These are phyloP conservation scores for Litchi chinensis DNA, from an alignment of 345 rosid genomes.

Conservation along the genomic window DNA sequence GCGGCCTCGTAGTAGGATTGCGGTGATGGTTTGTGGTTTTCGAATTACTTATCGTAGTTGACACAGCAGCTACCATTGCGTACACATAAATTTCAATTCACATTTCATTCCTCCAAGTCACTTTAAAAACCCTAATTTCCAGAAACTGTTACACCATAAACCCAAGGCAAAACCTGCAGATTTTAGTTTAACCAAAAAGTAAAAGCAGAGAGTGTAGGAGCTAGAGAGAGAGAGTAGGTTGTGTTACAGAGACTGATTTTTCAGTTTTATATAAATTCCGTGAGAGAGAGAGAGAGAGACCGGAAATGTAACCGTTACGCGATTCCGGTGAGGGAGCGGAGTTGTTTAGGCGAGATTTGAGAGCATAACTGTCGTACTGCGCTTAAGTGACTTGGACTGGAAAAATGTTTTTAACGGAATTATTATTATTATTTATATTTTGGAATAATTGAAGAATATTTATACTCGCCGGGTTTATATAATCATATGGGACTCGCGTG, in stretches of 20 bases:
- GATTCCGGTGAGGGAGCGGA: constrained; percentile 34
- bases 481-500: constrained; percentile 24
- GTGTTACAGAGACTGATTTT: neutral
- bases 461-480: constrained; percentile 27
- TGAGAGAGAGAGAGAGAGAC: neutral
- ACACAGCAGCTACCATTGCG: constrained; percentile 70
- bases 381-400: neutral
- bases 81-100: constrained; percentile 29
- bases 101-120: constrained; percentile 31
- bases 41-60: constrained; percentile 44
- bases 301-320: constrained; percentile 53
- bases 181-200: neutral
- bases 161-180: constrained; percentile 17
- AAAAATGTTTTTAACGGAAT: neutral
- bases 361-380: constrained; percentile 56
- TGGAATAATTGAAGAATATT: neutral
- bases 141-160: constrained; percentile 1
- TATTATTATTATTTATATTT: neutral
- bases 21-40: constrained; percentile 30
- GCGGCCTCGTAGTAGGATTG: constrained; percentile 49
- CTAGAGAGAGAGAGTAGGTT: neutral
- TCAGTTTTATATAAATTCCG: neutral
- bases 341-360: constrained; percentile 42
- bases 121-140: constrained; percentile 31
- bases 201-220: neutral